phyloP scores from a whole-genome alignment of 129 eudicot genomes.

The Centaurea solstitialis region DNA sequence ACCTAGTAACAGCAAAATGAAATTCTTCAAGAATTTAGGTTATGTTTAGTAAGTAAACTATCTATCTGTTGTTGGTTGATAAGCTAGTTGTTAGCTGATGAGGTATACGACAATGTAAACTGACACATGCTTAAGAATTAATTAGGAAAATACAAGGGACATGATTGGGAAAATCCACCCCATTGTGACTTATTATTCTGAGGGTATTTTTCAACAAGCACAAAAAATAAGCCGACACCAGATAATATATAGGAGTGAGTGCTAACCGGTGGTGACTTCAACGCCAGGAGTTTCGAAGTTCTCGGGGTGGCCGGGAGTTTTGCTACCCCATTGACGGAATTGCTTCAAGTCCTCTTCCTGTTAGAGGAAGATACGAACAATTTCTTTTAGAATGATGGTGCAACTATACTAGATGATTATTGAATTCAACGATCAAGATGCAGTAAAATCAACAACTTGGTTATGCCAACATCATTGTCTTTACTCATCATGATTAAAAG shows the following conservation, averaged over 20 bases:
- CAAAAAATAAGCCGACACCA: background rate
- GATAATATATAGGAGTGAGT: too few species aligned
- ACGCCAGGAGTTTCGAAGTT: constrained; percentile 96
- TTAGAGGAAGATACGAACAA: background rate
- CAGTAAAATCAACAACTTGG: background rate
- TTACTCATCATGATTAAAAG: background rate
- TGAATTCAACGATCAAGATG: constrained; percentile 15
- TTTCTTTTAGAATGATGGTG: background rate
- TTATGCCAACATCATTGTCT: background rate
- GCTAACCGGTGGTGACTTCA: constrained; percentile 94
- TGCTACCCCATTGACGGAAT: constrained; percentile 99
- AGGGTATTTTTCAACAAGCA: background rate
- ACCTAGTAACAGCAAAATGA: constrained; percentile 62
- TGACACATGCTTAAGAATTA: background rate
- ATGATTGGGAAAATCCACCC: too few species aligned
- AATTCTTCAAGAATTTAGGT: background rate
- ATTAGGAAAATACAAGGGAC: too few species aligned
- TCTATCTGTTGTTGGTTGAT: too few species aligned
- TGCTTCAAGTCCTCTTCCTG: constrained; percentile 87
- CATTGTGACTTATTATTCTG: too few species aligned
- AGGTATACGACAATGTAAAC: background rate
- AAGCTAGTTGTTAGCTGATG: background rate
- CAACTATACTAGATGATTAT: background rate
- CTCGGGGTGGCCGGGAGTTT: constrained; percentile 95
- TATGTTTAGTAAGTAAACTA: too few species aligned